phyloP scores from a whole-genome alignment of 2,329 filamentous ascomycete species.

The Bipolaris victoriae region DNA sequence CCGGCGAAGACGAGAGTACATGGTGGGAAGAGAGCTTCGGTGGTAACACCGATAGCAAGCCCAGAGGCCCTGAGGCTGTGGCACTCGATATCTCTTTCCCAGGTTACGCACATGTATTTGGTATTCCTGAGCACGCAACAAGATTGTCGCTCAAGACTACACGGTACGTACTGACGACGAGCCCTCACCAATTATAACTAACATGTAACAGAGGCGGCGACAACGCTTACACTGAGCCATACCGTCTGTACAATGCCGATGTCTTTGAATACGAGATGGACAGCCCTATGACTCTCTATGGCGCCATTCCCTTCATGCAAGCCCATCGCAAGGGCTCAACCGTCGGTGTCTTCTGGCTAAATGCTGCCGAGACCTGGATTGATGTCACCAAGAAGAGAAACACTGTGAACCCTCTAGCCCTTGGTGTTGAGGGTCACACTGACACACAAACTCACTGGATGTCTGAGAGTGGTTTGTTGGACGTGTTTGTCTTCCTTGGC shows the following conservation, averaged over 20 bases:
- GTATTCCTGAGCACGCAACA: constrained; percentile 91
- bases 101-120: constrained; percentile 90
- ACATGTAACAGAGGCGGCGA: constrained; percentile 67
- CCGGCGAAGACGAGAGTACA: constrained; percentile 78
- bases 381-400: constrained; percentile 85
- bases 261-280: constrained; percentile 98
- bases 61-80: constrained; percentile 91
- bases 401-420: constrained; percentile 74
- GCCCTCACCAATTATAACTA: background rate
- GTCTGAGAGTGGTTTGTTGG: constrained; percentile 86
- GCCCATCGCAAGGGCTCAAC: constrained; percentile 92
- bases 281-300: constrained; percentile 98
- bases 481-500: constrained; percentile 93
- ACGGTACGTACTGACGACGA: constrained; percentile 54
- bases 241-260: constrained; percentile 93
- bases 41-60: constrained; percentile 93
- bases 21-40: constrained; percentile 99
- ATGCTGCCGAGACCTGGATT: constrained; percentile 95
- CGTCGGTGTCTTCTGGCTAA: constrained; percentile 97
- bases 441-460: constrained; percentile 96
- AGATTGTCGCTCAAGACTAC: constrained; percentile 89
- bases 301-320: constrained; percentile 97
- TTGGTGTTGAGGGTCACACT: constrained; percentile 71
- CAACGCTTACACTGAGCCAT: constrained; percentile 85
- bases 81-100: constrained; percentile 90